A percentile compares a stretch with the other conserved stretches of the same genome.
Conservation (phyloP, 2,329 filamentous ascomycete genomes). For the Bertia moriformis region DNA sequence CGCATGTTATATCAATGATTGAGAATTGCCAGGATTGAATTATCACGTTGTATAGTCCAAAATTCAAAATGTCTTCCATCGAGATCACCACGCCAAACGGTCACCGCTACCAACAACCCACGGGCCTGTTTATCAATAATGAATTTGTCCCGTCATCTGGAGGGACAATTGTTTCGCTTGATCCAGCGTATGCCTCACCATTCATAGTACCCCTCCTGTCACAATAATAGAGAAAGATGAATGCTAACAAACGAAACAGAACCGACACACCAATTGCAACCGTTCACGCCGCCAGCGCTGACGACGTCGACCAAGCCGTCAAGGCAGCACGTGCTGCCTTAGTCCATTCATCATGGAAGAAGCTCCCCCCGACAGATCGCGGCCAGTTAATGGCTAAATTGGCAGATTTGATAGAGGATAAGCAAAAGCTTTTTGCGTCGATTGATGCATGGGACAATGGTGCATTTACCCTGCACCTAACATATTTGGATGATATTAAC, state of each 20-base stretch:
- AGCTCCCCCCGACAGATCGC: slow-evolving; percentile 1
- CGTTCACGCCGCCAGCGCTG: slow-evolving; percentile 1
- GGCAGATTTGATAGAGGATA: slow-evolving; percentile 11
- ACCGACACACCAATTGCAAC: not conserved
- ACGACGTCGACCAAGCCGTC: slow-evolving; percentile 5
- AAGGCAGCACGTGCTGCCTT: slow-evolving; percentile 3
- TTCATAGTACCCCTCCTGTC: no score
- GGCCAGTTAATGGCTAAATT: slow-evolving; percentile 10
- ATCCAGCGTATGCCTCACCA: not conserved
- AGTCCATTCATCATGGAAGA: not conserved
- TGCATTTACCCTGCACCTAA: no score
- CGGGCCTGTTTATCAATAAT: not conserved
- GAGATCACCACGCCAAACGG: no score
- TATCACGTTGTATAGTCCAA: no score
- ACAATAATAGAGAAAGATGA: no score
- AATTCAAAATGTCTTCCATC: no score
- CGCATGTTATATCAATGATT: no score
- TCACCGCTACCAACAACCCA: not conserved
- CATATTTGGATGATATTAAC: no score
- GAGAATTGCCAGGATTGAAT: no score
- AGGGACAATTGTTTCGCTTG: not conserved
- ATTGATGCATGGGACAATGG: slow-evolving; percentile 12
- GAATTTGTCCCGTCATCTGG: slow-evolving; percentile 1
- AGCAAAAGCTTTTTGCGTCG: slow-evolving; percentile 11
- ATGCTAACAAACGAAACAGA: no score